phyloP scores from a whole-genome alignment of 176 grass and related monocot genomes.

The Microstegium vimineum region DNA sequence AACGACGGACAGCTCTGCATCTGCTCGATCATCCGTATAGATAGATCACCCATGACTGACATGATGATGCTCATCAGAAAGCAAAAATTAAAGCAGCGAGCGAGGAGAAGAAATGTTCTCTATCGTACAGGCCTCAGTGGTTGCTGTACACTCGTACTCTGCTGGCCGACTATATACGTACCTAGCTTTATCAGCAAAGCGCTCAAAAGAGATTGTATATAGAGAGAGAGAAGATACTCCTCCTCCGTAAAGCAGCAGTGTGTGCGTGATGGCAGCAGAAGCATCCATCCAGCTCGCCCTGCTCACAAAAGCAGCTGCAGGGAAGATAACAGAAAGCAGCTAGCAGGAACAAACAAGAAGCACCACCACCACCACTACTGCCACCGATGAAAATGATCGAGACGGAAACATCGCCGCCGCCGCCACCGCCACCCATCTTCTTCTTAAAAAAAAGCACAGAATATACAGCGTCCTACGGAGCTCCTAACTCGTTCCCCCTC shows the following conservation, averaged over 20 bases:
- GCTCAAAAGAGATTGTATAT: too few species aligned
- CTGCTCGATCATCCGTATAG: neutral
- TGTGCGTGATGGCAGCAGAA: neutral
- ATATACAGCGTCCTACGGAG: slow-evolving; percentile 3
- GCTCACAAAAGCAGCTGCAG: neutral
- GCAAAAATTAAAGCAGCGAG: neutral
- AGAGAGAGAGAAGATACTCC: too few species aligned
- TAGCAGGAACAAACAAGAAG: neutral
- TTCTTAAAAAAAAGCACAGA: neutral
- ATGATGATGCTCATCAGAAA: neutral
- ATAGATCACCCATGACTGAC: too few species aligned
- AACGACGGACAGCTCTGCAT: neutral
- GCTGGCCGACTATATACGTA: neutral
- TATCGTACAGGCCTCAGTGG: neutral
- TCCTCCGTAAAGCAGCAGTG: neutral
- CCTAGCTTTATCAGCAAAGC: slow-evolving; percentile 18
- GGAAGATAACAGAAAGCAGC: neutral
- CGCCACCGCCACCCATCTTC: neutral
- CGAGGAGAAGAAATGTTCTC: neutral
- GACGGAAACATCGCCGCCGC: neutral
- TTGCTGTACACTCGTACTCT: slow-evolving; percentile 23
- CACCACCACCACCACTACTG: neutral
- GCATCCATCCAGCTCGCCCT: slow-evolving; percentile 1
- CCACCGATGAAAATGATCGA: neutral
- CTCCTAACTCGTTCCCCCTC: neutral